These are phyloP conservation scores for Candida nitratophila DNA, from an alignment of 805 yeast genomes.

Conservation along the genomic window DNA sequence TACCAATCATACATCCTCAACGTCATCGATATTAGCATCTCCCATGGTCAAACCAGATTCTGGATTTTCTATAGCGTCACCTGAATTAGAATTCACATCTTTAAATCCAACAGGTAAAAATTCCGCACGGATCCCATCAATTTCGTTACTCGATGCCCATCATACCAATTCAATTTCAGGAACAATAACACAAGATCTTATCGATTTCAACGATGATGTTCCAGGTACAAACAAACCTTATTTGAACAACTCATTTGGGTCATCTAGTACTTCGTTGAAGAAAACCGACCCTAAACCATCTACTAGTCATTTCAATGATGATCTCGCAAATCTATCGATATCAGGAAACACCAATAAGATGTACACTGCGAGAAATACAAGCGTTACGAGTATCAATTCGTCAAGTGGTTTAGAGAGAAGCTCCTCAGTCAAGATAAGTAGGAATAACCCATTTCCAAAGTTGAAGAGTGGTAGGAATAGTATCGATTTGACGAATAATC, in stretches of 20 bases:
- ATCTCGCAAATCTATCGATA: too few species aligned
- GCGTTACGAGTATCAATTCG: neutral
- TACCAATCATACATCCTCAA: neutral
- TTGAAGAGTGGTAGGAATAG: neutral
- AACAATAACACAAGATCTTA: neutral
- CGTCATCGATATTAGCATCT: neutral
- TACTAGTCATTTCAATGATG: too few species aligned
- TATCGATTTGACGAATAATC: neutral
- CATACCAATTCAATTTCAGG: too few species aligned
- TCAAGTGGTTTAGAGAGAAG: neutral
- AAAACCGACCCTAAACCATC: too few species aligned
- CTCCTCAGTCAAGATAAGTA: slow-evolving; percentile 1
- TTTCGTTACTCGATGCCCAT: neutral
- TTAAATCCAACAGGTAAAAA: too few species aligned
- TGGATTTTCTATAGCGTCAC: neutral
- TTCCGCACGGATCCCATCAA: too few species aligned
- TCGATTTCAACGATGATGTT: neutral
- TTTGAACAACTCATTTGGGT: neutral
- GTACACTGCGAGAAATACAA: neutral
- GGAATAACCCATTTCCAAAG: slow-evolving; percentile 15
- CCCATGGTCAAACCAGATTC: slow-evolving; percentile 4
- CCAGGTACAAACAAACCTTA: neutral
- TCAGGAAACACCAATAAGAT: neutral
- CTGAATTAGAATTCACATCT: neutral
- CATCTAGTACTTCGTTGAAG: too few species aligned